Evolutionary conservation across 2,329 filamentous ascomycete genomes (phyloP).

Genomic region (Dothistroma septosporum): DNA sequence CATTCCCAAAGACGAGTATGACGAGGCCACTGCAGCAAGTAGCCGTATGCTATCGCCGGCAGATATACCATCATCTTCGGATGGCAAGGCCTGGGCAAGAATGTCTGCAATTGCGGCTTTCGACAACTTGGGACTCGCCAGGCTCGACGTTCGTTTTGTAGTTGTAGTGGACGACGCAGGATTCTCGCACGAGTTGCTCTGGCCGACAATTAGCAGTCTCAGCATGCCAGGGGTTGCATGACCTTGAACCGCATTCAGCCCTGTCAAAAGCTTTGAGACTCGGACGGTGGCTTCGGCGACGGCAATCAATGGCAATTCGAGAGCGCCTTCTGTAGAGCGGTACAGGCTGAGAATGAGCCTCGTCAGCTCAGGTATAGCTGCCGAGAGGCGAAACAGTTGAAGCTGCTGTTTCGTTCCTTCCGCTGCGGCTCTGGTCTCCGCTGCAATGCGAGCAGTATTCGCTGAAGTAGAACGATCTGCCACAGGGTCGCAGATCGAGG

Average conservation of each 20-base stretch:
- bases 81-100: conserved; percentile 24
- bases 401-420: conserved; percentile 25
- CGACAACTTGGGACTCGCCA: conserved; percentile 9
- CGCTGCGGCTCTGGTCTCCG: conserved; percentile 22
- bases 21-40: conserved; percentile 78
- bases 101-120: conserved; percentile 22
- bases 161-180: background rate
- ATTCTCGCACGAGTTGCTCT: background rate
- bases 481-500: conserved; percentile 34
- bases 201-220: conserved; percentile 7
- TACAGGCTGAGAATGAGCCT: conserved; percentile 73
- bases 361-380: conserved; percentile 66
- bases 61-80: conserved; percentile 30
- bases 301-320: conserved; percentile 66
- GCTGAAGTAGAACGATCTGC: conserved; percentile 26
- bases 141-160: background rate
- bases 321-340: conserved; percentile 56
- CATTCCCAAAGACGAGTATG: conserved; percentile 74
- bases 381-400: conserved; percentile 48
- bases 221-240: conserved; percentile 43
- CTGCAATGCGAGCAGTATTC: conserved; percentile 24
- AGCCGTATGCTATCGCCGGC: conserved; percentile 57
- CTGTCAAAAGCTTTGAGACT: conserved; percentile 65
- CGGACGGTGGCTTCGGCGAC: conserved; percentile 70
- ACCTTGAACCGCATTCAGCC: conserved; percentile 63